These are phyloP conservation scores for Alloteropsis semialata DNA, from an alignment of 176 grass and related monocot species.

Conservation along the genomic window DNA sequence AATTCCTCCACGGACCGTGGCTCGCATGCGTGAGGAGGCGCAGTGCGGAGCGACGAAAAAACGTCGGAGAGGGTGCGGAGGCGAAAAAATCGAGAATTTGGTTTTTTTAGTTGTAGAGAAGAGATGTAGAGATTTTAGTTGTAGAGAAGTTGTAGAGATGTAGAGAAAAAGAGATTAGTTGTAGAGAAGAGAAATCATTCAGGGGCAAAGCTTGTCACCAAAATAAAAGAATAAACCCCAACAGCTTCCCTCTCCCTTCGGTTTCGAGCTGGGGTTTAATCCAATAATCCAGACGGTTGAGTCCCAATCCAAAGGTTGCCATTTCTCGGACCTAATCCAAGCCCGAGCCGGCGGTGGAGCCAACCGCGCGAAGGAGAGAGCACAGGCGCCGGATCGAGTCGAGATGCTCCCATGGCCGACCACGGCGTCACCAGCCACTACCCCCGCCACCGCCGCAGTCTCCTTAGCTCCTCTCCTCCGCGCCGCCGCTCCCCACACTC, in stretches of 20 bases:
- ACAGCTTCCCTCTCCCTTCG: neutral
- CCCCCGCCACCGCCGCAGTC: neutral
- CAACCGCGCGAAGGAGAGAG: neutral
- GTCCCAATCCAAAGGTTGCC: neutral
- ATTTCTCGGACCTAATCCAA: neutral
- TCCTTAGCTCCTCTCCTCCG: constrained; percentile 5
- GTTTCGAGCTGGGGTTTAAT: neutral
- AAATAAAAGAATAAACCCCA: neutral
- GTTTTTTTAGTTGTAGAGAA: too few relatives aligned
- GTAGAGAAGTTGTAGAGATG: too few relatives aligned
- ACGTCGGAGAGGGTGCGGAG: too few relatives aligned
- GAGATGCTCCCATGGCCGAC: constrained; percentile 29
- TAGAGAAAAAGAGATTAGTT: too few relatives aligned
- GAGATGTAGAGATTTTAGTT: too few relatives aligned
- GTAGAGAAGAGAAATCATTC: too few relatives aligned
- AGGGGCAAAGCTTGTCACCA: neutral
- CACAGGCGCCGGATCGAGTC: neutral
- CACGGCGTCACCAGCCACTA: neutral
- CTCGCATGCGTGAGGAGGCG: too few relatives aligned
- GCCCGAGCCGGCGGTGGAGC: neutral
- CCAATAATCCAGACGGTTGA: neutral
- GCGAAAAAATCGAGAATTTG: too few relatives aligned
- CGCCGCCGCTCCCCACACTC: neutral
- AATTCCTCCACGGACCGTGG: too few relatives aligned
- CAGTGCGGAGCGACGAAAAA: too few relatives aligned